Evolutionary conservation across 495 filamentous ascomycete genomes (phyloP).

Genomic region (Talaromyces wortmannii): DNA sequence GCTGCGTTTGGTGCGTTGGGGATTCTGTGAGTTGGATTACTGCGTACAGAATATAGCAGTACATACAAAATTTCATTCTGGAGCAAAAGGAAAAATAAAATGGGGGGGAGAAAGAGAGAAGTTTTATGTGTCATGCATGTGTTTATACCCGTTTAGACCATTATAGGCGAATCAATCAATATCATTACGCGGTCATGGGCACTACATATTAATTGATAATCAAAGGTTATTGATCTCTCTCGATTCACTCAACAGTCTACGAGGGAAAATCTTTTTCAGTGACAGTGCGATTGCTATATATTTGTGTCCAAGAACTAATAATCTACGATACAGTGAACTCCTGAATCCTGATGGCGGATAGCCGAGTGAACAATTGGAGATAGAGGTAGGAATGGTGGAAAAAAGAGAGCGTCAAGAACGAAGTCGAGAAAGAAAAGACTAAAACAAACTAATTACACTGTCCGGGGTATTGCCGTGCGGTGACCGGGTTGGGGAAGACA

Average conservation of each 20-base stretch:
- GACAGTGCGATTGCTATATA: neutral
- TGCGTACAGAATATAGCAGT: too few relatives aligned
- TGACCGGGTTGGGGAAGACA: conserved; percentile 57
- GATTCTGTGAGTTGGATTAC: conserved; percentile 20
- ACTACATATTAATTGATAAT: too few relatives aligned
- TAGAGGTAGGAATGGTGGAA: neutral
- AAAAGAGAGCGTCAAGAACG: neutral
- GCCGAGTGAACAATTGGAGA: neutral
- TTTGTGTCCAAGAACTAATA: neutral
- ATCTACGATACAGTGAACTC: neutral
- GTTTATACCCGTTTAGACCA: too few relatives aligned
- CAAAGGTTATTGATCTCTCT: too few relatives aligned
- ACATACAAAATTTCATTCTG: too few relatives aligned
- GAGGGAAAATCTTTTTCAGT: too few relatives aligned
- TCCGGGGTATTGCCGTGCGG: conserved; percentile 34
- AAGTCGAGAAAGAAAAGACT: neutral
- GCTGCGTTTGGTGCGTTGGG: conserved; percentile 55
- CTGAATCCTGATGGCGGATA: neutral
- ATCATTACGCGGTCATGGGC: too few relatives aligned
- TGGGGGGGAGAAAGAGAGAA: too few relatives aligned
- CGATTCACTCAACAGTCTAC: too few relatives aligned
- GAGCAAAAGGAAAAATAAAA: too few relatives aligned
- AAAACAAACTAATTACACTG: neutral
- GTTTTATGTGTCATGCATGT: too few relatives aligned
- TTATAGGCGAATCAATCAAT: too few relatives aligned